Evolutionary conservation across 371 early-diverging fungal genomes (phyloP).

Genomic region (Smittium culicis): DNA sequence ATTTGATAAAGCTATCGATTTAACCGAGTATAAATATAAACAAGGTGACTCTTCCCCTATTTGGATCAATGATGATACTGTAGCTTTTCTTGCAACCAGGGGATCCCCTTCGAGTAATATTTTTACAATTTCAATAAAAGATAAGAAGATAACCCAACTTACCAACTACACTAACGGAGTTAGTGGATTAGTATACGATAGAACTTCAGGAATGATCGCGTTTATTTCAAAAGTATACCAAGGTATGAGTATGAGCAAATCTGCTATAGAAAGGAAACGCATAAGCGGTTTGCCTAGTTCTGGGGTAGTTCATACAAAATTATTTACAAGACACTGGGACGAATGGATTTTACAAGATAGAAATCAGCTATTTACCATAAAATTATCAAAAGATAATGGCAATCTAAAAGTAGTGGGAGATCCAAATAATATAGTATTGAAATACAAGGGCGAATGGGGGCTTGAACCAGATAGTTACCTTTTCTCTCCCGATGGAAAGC

Average conservation of each 20-base stretch:
- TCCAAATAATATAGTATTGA: neutral
- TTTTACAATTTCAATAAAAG: neutral
- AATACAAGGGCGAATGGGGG: slow-evolving; percentile 12
- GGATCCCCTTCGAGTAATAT: slow-evolving; percentile 14
- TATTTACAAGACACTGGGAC: slow-evolving; percentile 29
- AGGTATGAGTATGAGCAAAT: slow-evolving; percentile 17
- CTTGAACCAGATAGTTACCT: slow-evolving; percentile 14
- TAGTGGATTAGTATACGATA: slow-evolving; percentile 14
- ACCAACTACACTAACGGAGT: slow-evolving; percentile 11
- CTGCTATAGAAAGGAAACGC: slow-evolving; percentile 13
- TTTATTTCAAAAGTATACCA: slow-evolving; percentile 18
- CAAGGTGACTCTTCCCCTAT: slow-evolving; percentile 15
- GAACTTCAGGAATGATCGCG: slow-evolving; percentile 11
- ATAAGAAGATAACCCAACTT: neutral
- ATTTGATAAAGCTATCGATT: slow-evolving; percentile 1
- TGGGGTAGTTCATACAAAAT: slow-evolving; percentile 20
- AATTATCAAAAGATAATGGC: slow-evolving; percentile 4
- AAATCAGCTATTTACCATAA: slow-evolving; percentile 16
- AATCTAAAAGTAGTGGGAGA: neutral
- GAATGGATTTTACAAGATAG: slow-evolving; percentile 23
- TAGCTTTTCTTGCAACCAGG: slow-evolving; percentile 20
- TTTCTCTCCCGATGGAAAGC: slow-evolving; percentile 31
- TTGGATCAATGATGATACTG: slow-evolving; percentile 18
- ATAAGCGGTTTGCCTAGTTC: slow-evolving; percentile 12
- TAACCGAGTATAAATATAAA: slow-evolving; percentile 14